Evolutionary conservation across 768 basidiomycete species (phyloP), one percentile per base, ranked within the genome.

Genomic region (Mycena polygramma): DNA sequence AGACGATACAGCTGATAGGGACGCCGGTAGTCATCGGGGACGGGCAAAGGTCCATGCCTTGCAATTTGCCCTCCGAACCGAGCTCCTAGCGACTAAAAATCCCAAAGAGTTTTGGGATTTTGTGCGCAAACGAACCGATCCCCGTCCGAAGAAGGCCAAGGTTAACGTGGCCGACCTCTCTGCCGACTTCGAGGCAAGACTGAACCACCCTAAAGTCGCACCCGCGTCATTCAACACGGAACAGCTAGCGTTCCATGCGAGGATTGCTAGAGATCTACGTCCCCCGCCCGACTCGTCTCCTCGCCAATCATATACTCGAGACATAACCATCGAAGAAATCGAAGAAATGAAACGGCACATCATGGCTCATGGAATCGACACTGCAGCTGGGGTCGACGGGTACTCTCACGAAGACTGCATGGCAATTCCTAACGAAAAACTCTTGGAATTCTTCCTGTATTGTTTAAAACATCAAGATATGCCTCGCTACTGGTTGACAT

Each of bases 361-460:
- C n/a, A n/a, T n/a, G 10, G 37, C 39, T 6, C 41, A 57, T n/a
- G 66, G 57, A 10, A 17, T 57, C n/a, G n/a, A 37, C 37, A 53
- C 65, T 20, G 54, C 63, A 26, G n/a, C 57, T 4, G 51, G 63
- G 8, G 52, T 64, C 13, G 63, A 64, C n/a, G 30, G 36, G 19
- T 57, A 49, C 39, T 63, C 68, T 1, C 57, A 64, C 26, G 7
- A 37, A 15, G 55, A 66, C 17, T 66, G 65, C 22, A 2, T 66
- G 11, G 55, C 43, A 46, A 60, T 70, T 30, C 63, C 62, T 7
- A 73, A 73, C 53, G 72, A 66, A n/a, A 52, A 43, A 15, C 43
- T 73, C n/a, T 37, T 57, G n/a, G n/a, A n/a, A n/a, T n/a, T n/a
- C n/a, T n/a, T n/a, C n/a, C n/a, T n/a, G n/a, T n/a, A n/a, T n/a